Percentiles rank a stretch among this genome's conserved stretches.
Evolutionary conservation across 2,329 filamentous ascomycete genomes (phyloP).

Genomic region (Phialophora chinensis): DNA sequence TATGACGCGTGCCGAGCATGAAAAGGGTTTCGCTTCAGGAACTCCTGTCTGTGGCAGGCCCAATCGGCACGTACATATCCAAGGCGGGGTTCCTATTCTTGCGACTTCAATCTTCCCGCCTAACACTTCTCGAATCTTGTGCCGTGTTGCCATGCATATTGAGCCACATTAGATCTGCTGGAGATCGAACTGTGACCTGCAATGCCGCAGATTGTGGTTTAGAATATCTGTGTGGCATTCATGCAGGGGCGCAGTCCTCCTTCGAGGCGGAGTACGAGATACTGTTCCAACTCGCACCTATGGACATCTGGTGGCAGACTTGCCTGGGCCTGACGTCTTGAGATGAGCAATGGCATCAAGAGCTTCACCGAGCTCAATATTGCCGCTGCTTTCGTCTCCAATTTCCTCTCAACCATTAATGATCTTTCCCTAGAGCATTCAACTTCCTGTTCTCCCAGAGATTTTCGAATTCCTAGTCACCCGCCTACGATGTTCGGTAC

Average conservation of each 20-base stretch:
- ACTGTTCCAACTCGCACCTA: background rate
- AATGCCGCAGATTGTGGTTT: background rate
- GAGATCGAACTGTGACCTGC: background rate
- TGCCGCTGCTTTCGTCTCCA: background rate
- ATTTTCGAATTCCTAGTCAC: background rate
- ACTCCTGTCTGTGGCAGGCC: background rate
- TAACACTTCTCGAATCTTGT: slow-evolving; percentile 2
- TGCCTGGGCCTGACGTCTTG: background rate
- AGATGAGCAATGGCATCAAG: background rate
- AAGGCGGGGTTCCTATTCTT: slow-evolving; percentile 4
- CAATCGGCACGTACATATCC: slow-evolving; percentile 4
- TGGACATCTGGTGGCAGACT: background rate
- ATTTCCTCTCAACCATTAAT: background rate
- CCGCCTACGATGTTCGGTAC: background rate
- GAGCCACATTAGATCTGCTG: background rate
- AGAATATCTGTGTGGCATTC: background rate
- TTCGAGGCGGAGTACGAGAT: background rate
- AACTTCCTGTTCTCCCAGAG: background rate
- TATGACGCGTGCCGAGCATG: slow-evolving; percentile 6
- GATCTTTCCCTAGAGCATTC: background rate
- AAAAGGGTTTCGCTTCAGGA: background rate
- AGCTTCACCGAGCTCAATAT: background rate
- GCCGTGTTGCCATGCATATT: background rate
- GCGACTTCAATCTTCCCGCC: background rate
- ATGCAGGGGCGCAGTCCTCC: background rate